Conservation (phyloP, 2,329 filamentous ascomycete species). For the Botrytis pseudocinerea region DNA sequence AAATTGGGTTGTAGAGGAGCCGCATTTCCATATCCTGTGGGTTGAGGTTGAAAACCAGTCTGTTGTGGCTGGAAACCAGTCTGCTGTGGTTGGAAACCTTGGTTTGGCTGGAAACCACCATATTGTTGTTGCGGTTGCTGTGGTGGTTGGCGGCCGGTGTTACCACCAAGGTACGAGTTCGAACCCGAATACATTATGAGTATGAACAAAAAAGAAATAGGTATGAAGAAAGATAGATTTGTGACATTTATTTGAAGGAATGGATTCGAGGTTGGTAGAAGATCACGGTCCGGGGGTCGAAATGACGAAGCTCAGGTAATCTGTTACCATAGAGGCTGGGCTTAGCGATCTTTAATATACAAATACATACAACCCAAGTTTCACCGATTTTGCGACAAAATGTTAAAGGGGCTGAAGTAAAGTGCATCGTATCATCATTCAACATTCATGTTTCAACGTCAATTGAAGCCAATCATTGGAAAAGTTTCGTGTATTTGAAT, state of each 20-base stretch:
- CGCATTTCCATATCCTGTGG: constrained; percentile 38
- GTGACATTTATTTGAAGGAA: constrained; percentile 21
- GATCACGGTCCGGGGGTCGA: constrained; percentile 18
- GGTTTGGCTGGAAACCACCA: constrained; percentile 22
- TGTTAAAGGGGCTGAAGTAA: constrained; percentile 15
- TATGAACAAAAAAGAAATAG: constrained; percentile 27
- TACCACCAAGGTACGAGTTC: constrained; percentile 80
- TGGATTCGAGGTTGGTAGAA: constrained; percentile 21
- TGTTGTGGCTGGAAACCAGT: constrained; percentile 31
- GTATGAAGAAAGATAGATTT: constrained; percentile 24
- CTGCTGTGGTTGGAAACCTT: constrained; percentile 32
- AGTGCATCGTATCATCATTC: not conserved
- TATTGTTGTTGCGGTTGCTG: constrained; percentile 42
- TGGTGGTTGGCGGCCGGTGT: constrained; percentile 60
- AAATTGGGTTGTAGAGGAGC: constrained; percentile 40
- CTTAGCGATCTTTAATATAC: constrained; percentile 24
- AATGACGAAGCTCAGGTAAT: constrained; percentile 30
- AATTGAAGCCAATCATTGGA: not conserved
- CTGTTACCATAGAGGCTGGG: constrained; percentile 20
- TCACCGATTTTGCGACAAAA: constrained; percentile 18
- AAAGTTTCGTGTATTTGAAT: not conserved
- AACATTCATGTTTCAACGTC: not conserved
- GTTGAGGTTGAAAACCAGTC: constrained; percentile 31
- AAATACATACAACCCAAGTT: constrained; percentile 7
- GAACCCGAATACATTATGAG: constrained; percentile 82